A percentile compares a stretch with the other conserved stretches of the same genome.
These are phyloP conservation scores for Vitis cinerea DNA, from an alignment of 164 flowering plant genomes.

Conservation along the genomic window DNA sequence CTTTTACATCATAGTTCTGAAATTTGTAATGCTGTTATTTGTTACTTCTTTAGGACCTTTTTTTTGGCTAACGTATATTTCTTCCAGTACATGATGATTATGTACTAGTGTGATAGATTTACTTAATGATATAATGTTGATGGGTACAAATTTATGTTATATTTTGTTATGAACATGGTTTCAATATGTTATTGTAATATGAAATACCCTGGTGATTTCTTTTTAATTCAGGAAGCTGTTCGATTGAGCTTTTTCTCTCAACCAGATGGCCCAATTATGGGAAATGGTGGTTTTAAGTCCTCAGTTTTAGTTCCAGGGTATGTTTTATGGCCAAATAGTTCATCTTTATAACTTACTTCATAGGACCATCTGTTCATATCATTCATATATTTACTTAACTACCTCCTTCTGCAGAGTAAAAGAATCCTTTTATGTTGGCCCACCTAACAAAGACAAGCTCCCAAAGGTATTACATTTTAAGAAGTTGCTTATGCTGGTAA, in stretches of 20 bases:
- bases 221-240: constrained; percentile 62
- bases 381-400: background rate
- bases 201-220: constrained; percentile 3
- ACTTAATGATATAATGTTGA: no score
- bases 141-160: background rate
- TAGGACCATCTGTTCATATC: background rate
- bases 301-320: constrained; percentile 85
- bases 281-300: constrained; percentile 66
- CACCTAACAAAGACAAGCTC: constrained; percentile 81
- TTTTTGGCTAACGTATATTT: no score
- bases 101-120: no score
- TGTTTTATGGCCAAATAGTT: constrained; percentile 4
- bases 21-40: no score
- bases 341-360: background rate
- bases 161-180: background rate
- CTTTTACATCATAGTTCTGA: no score
- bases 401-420: constrained; percentile 39
- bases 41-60: no score
- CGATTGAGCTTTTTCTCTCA: constrained; percentile 76
- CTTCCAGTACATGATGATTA: no score
- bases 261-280: constrained; percentile 92
- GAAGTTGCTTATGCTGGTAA: background rate
- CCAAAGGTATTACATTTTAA: constrained; percentile 65
- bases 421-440: constrained; percentile 86
- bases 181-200: background rate